Evolutionary conservation across 2,329 filamentous ascomycete species (phyloP), one percentile per base, ranked within the genome.

Genomic region (Trichoderma semiorbis): DNA sequence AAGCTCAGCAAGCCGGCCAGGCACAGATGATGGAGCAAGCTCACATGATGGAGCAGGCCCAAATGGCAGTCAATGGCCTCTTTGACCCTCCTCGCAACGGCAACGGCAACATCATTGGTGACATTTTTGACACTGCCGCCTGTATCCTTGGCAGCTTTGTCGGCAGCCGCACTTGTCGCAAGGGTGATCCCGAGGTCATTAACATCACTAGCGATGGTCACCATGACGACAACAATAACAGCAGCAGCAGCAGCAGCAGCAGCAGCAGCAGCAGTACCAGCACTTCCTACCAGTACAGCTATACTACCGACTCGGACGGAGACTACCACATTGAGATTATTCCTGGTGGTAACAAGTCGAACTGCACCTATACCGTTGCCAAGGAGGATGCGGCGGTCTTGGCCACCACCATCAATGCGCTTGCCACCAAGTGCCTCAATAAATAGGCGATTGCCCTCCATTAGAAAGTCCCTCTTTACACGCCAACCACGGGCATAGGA

Each of bases 41-140:
- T 5, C 24, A 69, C 2, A 69, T 60, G 55, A 50, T 61, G 53
- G 18, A 60, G 66, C 36, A 67, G 24, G 36, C 66, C 10, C 24
- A 24, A 21, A 50, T 50, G 43, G 66, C 55, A 36, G 26, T 18
- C 26, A 36, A 47, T 4, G 55, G 55, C 36, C 16, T 67, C 7
- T 67, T 67, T 30, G 64, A 67, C 24, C 64, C 64, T 28, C 57
- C 66, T 34, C 34, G 55, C n/a, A 61, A 5, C 28, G 66, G 66
- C 55, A 69, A 61, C 12, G 36, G 55, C 11, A 69, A 69, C 55
- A 61, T 69, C 36, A 60, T 69, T n/a, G 57, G 1, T 6, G 53
- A 32, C 21, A 61, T 69, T n/a, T 69, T 69, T 14, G 66, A 69
- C n/a, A 69, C 66, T 24, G 66, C 66, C 34, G 5, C 66, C 14